Evolutionary conservation across 2,329 filamentous ascomycete genomes (phyloP).

Genomic region (Fusarium oxysporum): DNA sequence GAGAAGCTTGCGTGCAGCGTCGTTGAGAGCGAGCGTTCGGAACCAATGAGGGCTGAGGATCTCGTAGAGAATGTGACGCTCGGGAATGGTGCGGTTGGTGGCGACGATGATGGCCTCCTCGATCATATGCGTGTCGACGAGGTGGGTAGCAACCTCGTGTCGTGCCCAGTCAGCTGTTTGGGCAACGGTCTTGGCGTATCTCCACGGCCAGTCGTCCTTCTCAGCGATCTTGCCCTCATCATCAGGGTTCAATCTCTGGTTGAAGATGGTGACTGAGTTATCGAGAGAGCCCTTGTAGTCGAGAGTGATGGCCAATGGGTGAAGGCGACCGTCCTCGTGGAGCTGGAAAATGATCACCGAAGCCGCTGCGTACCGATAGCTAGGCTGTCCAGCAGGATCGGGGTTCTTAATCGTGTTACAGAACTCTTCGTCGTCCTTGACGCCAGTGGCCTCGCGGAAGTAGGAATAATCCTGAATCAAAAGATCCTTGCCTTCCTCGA

Average conservation of each 20-base stretch:
- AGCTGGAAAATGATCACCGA: constrained; percentile 30
- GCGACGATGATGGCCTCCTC: constrained; percentile 37
- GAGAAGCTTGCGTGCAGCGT: constrained; percentile 3
- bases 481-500: constrained; percentile 15
- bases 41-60: constrained; percentile 34
- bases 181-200: constrained; percentile 34
- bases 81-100: constrained; percentile 24
- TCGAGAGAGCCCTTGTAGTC: constrained; percentile 25
- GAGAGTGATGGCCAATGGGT: constrained; percentile 29
- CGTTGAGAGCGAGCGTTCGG: constrained; percentile 27
- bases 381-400: neutral
- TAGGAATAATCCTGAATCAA: constrained; percentile 35
- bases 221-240: constrained; percentile 8
- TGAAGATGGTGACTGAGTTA: constrained; percentile 30
- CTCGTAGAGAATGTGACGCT: constrained; percentile 23
- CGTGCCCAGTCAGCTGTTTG: constrained; percentile 35
- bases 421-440: constrained; percentile 16
- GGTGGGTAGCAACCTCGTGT: constrained; percentile 29
- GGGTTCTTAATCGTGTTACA: neutral
- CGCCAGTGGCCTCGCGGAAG: constrained; percentile 24
- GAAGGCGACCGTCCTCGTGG: constrained; percentile 23
- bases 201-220: constrained; percentile 35
- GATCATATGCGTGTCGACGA: constrained; percentile 33
- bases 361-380: constrained; percentile 19
- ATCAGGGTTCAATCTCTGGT: constrained; percentile 17